phyloP scores from a whole-genome alignment of 805 yeast genomes.

The Yarrowia alimentaria region DNA sequence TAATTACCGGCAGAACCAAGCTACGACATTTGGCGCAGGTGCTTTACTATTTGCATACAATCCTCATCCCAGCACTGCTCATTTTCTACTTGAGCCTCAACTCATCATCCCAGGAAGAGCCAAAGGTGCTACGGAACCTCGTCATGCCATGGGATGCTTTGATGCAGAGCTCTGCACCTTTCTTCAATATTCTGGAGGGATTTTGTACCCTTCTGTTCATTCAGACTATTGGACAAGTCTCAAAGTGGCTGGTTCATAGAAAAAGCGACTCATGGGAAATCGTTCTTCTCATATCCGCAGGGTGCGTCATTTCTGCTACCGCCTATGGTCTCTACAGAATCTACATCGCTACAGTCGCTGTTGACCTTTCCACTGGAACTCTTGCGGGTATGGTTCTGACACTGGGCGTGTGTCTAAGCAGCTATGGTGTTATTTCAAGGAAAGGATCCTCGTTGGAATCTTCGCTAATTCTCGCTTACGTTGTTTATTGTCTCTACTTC shows the following conservation, averaged over 20 bases:
- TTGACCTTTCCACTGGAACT: slow-evolving; percentile 74
- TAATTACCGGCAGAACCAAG: slow-evolving; percentile 46
- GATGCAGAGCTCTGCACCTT: slow-evolving; percentile 78
- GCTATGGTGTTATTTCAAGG: slow-evolving; percentile 75
- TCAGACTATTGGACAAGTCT: slow-evolving; percentile 84
- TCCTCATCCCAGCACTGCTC: slow-evolving; percentile 75
- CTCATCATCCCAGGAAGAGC: slow-evolving; percentile 12
- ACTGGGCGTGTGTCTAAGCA: slow-evolving; percentile 51
- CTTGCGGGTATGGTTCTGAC: slow-evolving; percentile 84
- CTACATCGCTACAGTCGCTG: slow-evolving; percentile 53
- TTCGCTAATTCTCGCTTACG: slow-evolving; percentile 80
- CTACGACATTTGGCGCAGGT: slow-evolving; percentile 39
- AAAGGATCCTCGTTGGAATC: slow-evolving; percentile 90
- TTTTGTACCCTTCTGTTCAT: slow-evolving; percentile 88
- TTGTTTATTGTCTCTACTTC: slow-evolving; percentile 89
- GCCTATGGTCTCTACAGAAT: slow-evolving; percentile 79
- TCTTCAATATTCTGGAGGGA: slow-evolving; percentile 88
- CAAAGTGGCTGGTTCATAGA: slow-evolving; percentile 60
- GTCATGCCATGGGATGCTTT: slow-evolving; percentile 69
- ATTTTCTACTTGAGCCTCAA: slow-evolving; percentile 47
- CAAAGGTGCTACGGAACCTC: slow-evolving; percentile 33
- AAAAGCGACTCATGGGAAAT: slow-evolving; percentile 79
- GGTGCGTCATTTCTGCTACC: slow-evolving; percentile 71
- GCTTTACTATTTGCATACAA: slow-evolving; percentile 76
- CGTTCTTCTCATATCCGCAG: slow-evolving; percentile 65